phyloP scores from a whole-genome alignment of 176 grass and related monocot species.

The Rhynchospora pubera region DNA sequence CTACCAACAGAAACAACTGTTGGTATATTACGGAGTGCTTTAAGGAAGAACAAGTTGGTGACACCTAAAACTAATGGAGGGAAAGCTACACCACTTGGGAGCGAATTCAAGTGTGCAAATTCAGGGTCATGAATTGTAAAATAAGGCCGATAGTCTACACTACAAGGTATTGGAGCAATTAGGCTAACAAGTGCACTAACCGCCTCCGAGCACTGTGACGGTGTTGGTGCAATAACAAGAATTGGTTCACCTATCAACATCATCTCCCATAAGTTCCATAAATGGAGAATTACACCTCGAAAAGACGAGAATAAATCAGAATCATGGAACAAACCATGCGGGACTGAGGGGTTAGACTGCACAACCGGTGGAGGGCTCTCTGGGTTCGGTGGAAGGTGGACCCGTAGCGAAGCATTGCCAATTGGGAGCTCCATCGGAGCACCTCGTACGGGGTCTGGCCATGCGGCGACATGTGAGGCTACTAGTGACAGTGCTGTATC shows the following conservation, averaged over 20 bases:
- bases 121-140: conserved; percentile 98
- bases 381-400: conserved; percentile 58
- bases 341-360: conserved; percentile 50
- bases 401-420: conserved; percentile 57
- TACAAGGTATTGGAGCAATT: conserved; percentile 65
- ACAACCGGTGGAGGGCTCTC: conserved; percentile 38
- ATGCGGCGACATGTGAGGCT: conserved; percentile 75
- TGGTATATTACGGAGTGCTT: conserved; percentile 65
- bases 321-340: conserved; percentile 80
- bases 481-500: conserved; percentile 66
- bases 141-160: conserved; percentile 81
- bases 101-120: conserved; percentile 70
- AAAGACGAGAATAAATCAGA: conserved; percentile 80
- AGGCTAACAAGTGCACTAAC: conserved; percentile 84
- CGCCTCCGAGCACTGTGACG: conserved; percentile 87
- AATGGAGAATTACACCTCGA: conserved; percentile 69
- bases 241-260: conserved; percentile 71
- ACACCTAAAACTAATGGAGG: conserved; percentile 79
- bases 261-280: conserved; percentile 96
- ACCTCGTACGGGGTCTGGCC: conserved; percentile 55
- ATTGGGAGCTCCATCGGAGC: conserved; percentile 73
- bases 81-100: conserved; percentile 60
- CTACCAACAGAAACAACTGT: conserved; percentile 72
- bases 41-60: conserved; percentile 96
- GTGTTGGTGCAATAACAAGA: conserved; percentile 68